These are phyloP conservation scores for Phylloporus rhodoxanthus DNA, from an alignment of 768 basidiomycete genomes.

Conservation along the genomic window DNA sequence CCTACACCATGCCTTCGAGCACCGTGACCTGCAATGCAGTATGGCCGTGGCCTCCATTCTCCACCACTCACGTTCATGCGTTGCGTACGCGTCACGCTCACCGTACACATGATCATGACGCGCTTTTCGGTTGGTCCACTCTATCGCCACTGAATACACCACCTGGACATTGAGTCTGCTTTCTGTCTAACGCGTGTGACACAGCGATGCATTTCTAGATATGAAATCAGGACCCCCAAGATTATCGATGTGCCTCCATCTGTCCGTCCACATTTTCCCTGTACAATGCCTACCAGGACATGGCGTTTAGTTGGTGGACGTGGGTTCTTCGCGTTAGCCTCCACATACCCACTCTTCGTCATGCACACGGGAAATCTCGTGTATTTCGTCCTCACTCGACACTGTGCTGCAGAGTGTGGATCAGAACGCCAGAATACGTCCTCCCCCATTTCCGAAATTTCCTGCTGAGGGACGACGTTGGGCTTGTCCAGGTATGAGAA, in stretches of 20 bases:
- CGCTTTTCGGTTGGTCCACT: slow-evolving; percentile 10
- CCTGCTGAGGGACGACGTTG: neutral
- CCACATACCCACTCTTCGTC: slow-evolving; percentile 3
- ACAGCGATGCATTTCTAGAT: slow-evolving; percentile 20
- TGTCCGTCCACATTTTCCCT: slow-evolving; percentile 12
- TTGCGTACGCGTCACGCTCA: neutral
- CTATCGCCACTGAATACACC: slow-evolving; percentile 18
- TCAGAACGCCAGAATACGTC: neutral
- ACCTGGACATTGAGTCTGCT: slow-evolving; percentile 4
- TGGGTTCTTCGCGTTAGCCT: slow-evolving; percentile 5
- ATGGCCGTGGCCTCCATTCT: slow-evolving; percentile 9
- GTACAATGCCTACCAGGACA: neutral
- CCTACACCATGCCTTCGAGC: slow-evolving; percentile 5
- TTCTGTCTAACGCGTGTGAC: slow-evolving; percentile 12
- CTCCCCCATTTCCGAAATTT: slow-evolving; percentile 19
- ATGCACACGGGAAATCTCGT: slow-evolving; percentile 2
- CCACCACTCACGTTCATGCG: slow-evolving; percentile 4
- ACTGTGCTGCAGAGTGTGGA: neutral
- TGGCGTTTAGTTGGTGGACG: slow-evolving; percentile 1
- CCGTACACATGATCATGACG: slow-evolving; percentile 8
- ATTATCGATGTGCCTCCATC: slow-evolving; percentile 18
- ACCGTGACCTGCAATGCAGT: slow-evolving; percentile 14
- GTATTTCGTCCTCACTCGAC: slow-evolving; percentile 3
- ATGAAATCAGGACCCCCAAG: slow-evolving; percentile 26
- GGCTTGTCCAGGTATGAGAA: slow-evolving; percentile 10